Conservation (phyloP, 805 yeast genomes). For the Metschnikowia henanensis region DNA sequence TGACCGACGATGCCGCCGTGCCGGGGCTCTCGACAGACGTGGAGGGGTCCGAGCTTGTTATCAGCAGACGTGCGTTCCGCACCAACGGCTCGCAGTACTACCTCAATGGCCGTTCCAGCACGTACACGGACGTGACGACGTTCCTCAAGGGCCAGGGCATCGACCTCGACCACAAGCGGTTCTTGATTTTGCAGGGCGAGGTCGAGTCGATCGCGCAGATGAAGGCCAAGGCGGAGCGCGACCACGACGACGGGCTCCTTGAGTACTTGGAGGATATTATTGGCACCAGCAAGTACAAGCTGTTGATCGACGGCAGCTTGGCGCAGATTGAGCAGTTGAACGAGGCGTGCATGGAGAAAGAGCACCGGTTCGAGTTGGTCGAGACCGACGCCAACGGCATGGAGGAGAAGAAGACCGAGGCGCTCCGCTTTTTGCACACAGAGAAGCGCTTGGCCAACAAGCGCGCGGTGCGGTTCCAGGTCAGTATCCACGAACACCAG, state of each 20-base stretch:
- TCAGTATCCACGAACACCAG: constrained; percentile 40
- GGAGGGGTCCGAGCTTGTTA: constrained; percentile 60
- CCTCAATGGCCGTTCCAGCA: constrained; percentile 67
- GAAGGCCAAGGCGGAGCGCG: constrained; percentile 95
- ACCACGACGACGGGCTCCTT: constrained; percentile 87
- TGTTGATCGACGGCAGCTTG: constrained; percentile 64
- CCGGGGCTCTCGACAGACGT: constrained; percentile 39
- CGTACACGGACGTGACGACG: constrained; percentile 75
- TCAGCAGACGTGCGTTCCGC: constrained; percentile 76
- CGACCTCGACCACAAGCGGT: constrained; percentile 92
- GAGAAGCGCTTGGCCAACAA: constrained; percentile 62
- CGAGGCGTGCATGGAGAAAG: constrained; percentile 79
- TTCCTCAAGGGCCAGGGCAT: constrained; percentile 80
- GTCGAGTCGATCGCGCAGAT: constrained; percentile 98
- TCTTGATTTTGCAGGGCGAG: constrained; percentile 94
- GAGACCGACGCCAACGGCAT: constrained; percentile 66
- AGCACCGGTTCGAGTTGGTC: constrained; percentile 74
- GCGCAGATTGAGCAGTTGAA: constrained; percentile 69
- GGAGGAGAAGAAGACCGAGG: constrained; percentile 70
- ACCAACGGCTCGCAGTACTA: constrained; percentile 79
- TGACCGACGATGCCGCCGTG: constrained; percentile 51
- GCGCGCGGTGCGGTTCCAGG: constrained; percentile 58
- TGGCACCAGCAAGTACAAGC: constrained; percentile 87
- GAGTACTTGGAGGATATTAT: constrained; percentile 97
- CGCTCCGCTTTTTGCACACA: constrained; percentile 59